phyloP scores from a whole-genome alignment of 192 early-diverging fungal species.

The Linnemannia elongata region DNA sequence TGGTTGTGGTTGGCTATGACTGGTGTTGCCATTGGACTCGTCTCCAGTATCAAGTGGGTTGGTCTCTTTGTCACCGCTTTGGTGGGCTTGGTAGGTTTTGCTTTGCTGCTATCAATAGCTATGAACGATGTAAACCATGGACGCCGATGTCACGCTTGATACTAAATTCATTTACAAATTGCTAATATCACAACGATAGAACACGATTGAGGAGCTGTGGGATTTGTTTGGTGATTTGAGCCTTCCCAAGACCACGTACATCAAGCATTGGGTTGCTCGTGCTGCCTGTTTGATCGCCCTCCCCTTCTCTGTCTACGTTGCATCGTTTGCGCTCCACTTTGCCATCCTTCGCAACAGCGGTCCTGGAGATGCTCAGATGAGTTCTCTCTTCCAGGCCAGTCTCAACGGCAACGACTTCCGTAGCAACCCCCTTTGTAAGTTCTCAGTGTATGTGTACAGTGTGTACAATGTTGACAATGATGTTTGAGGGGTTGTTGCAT shows the following conservation, averaged over 20 bases:
- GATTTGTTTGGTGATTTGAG: constrained; percentile 82
- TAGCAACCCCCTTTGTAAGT: constrained; percentile 83
- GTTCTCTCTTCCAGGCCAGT: constrained; percentile 96
- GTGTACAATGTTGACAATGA: neutral
- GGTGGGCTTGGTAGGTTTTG: constrained; percentile 74
- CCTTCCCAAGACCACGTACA: constrained; percentile 73
- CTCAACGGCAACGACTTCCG: constrained; percentile 84
- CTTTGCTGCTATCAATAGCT: no score
- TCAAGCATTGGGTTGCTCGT: constrained; percentile 89
- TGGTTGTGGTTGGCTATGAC: constrained; percentile 90
- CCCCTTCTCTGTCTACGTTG: constrained; percentile 86
- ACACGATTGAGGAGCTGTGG: constrained; percentile 96
- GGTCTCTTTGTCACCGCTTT: constrained; percentile 92
- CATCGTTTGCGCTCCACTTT: constrained; percentile 92
- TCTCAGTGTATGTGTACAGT: neutral
- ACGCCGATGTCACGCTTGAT: no score
- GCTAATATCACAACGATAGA: constrained; percentile 28
- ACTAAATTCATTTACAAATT: neutral
- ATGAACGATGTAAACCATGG: no score
- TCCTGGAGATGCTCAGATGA: constrained; percentile 93
- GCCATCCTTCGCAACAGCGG: constrained; percentile 84
- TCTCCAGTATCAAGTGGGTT: constrained; percentile 93
- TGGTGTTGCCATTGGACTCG: constrained; percentile 89
- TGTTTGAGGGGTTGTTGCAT: neutral
- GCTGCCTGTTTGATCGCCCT: constrained; percentile 83